Conservation (phyloP, 257 asterid genomes). For the Salvia hispanica region DNA sequence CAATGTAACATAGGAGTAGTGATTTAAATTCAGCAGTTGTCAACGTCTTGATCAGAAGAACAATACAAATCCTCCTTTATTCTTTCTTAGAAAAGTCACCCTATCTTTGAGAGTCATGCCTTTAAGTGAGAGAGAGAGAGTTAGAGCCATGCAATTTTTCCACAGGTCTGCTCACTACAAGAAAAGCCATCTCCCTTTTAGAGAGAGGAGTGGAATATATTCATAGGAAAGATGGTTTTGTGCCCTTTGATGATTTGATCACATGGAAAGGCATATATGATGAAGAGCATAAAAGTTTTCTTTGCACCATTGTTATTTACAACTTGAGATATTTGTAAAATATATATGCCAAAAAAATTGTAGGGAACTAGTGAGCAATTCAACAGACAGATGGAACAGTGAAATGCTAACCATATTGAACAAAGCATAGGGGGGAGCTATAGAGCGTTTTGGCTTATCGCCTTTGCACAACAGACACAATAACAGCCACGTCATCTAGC, state of each 20-base stretch:
- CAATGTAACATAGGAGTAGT: too few relatives aligned
- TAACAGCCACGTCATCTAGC: conserved; percentile 75
- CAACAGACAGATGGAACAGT: not conserved
- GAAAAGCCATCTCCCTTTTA: not conserved
- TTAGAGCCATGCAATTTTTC: not conserved
- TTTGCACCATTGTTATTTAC: not conserved
- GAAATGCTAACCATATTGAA: conserved; percentile 33
- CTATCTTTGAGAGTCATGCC: not conserved
- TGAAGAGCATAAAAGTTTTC: conserved; percentile 29
- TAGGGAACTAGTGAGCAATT: not conserved
- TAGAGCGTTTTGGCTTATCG: not conserved
- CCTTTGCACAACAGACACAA: conserved; percentile 67
- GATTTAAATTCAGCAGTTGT: not conserved
- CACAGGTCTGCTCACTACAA: conserved; percentile 15
- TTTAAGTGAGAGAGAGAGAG: too few relatives aligned
- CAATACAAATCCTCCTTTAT: conserved; percentile 26
- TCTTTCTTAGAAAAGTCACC: conserved; percentile 14
- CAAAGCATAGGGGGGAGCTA: not conserved
- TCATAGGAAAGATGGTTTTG: conserved; percentile 13
- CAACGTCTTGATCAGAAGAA: conserved; percentile 6
- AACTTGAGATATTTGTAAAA: not conserved
- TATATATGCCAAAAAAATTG: not conserved
- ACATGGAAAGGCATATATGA: conserved; percentile 13
- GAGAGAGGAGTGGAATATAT: not conserved
- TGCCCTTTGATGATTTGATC: conserved; percentile 13